Evolutionary conservation across 495 filamentous ascomycete genomes (phyloP).

Genomic region (Podospora anserina): DNA sequence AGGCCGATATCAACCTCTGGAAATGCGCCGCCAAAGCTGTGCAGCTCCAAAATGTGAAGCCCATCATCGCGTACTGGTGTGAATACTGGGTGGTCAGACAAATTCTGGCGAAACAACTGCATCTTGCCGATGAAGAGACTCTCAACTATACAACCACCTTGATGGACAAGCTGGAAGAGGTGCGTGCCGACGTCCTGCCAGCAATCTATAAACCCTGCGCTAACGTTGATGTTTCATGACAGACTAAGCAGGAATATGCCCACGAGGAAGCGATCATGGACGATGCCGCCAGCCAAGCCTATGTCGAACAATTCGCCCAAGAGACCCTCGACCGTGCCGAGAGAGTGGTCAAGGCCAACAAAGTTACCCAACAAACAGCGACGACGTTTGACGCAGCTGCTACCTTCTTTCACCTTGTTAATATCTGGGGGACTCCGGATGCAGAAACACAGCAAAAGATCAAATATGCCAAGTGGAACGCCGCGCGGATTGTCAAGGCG

Average conservation of each 20-base stretch:
- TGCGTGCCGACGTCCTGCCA: constrained; percentile 33
- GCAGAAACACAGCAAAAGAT: constrained; percentile 78
- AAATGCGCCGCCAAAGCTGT: constrained; percentile 74
- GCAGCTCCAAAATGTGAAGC: constrained; percentile 80
- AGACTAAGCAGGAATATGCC: constrained; percentile 62
- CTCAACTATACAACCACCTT: constrained; percentile 73
- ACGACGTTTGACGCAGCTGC: constrained; percentile 89
- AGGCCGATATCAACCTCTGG: constrained; percentile 67
- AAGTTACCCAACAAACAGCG: constrained; percentile 87
- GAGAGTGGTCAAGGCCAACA: constrained; percentile 74
- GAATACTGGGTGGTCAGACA: constrained; percentile 92
- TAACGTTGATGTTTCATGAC: background rate
- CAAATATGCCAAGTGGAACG: constrained; percentile 96
- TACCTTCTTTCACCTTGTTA: constrained; percentile 83
- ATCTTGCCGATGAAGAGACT: constrained; percentile 69
- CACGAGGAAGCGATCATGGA: constrained; percentile 68
- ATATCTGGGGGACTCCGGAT: constrained; percentile 76
- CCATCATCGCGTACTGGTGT: constrained; percentile 94
- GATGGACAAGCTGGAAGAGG: constrained; percentile 90
- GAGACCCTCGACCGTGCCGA: constrained; percentile 85
- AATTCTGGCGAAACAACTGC: constrained; percentile 75
- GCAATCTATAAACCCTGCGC: background rate
- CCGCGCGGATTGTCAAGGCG: constrained; percentile 83
- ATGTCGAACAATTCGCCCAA: constrained; percentile 88
- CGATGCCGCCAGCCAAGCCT: constrained; percentile 79